These are phyloP conservation scores for Hibiscus mutabilis DNA, from an alignment of 345 rosid species.

Conservation along the genomic window DNA sequence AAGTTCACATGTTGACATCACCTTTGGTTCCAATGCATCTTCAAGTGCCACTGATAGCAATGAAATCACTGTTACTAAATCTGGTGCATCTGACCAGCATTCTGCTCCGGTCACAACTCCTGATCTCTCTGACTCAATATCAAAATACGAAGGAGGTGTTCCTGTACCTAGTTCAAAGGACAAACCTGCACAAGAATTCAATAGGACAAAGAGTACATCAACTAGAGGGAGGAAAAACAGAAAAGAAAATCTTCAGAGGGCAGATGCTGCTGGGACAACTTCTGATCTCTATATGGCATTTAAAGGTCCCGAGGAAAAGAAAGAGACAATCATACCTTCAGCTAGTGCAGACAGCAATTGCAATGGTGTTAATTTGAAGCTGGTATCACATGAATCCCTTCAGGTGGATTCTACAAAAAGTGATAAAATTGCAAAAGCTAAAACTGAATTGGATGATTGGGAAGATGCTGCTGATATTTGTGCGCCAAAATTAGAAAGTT, in stretches of 20 bases:
- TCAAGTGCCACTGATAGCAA: conserved; percentile 4
- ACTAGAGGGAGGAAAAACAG: conserved; percentile 46
- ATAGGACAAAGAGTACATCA: conserved; percentile 35
- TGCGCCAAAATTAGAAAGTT: conserved; percentile 63
- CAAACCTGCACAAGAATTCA: conserved; percentile 34
- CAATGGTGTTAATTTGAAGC: conserved; percentile 29
- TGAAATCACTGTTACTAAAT: conserved; percentile 15
- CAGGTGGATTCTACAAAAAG: conserved; percentile 23
- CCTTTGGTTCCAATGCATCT: conserved; percentile 9
- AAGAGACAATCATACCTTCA: conserved; percentile 30
- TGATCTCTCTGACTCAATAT: conserved; percentile 27
- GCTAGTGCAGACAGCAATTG: conserved; percentile 26
- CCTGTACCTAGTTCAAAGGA: conserved; percentile 38
- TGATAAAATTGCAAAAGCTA: conserved; percentile 31
- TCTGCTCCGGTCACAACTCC: conserved; percentile 17
- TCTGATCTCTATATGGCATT: conserved; percentile 85
- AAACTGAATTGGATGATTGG: conserved; percentile 90
- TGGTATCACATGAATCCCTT: conserved; percentile 22
- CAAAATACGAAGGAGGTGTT: conserved; percentile 26
- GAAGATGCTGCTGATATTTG: conserved; percentile 93
- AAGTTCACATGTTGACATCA: conserved; percentile 17
- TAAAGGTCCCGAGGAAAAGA: conserved; percentile 84
- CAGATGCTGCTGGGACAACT: conserved; percentile 87
- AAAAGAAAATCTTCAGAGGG: conserved; percentile 70
- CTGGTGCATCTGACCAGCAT: conserved; percentile 21